phyloP scores from a whole-genome alignment of 345 rosid species.

The Acer negundo region DNA sequence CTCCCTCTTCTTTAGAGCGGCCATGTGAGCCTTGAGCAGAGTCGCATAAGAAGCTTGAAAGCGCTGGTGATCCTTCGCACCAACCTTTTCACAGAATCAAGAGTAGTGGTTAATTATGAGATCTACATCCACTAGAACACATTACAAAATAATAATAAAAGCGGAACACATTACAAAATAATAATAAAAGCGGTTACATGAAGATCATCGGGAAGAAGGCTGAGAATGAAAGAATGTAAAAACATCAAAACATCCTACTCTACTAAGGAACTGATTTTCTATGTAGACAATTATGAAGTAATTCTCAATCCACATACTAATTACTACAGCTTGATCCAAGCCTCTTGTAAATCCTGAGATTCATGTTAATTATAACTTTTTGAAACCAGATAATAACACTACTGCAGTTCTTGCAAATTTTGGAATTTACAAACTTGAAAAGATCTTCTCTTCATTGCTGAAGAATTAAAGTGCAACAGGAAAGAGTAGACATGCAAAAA shows the following conservation, averaged over 20 bases:
- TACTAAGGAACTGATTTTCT: too few species aligned
- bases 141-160: neutral
- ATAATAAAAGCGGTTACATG: neutral
- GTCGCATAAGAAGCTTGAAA: conserved; percentile 96
- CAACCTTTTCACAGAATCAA: conserved; percentile 55
- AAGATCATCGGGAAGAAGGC: neutral
- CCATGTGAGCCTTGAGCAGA: conserved; percentile 88
- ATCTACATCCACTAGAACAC: neutral
- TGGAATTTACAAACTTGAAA: neutral
- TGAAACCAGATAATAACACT: neutral
- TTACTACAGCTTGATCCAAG: neutral
- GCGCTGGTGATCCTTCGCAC: conserved; percentile 86
- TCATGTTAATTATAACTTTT: neutral
- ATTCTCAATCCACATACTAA: neutral
- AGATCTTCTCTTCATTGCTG: neutral
- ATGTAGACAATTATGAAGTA: too few species aligned
- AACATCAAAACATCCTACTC: neutral
- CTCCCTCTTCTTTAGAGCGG: conserved; percentile 89
- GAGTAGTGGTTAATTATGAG: conserved; percentile 11
- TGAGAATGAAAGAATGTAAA: neutral
- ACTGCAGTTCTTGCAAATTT: neutral
- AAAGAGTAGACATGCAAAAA: neutral
- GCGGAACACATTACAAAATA: neutral
- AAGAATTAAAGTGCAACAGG: neutral
- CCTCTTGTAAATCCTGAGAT: neutral